Conservation (phyloP, 2,329 filamentous ascomycete species). For the Colletotrichum neosansevieriae region DNA sequence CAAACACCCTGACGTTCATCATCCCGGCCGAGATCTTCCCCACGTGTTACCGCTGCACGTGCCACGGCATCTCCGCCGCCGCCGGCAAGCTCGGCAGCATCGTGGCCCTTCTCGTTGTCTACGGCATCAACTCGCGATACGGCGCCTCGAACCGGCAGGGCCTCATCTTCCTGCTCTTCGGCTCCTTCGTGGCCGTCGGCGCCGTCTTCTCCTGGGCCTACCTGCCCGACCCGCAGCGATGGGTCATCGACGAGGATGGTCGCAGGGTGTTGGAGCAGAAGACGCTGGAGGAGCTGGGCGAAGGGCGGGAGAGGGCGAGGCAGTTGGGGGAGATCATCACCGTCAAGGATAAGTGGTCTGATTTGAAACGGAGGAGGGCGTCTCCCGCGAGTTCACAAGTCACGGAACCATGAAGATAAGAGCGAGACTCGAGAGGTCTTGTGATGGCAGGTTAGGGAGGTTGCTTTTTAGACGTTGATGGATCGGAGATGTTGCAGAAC, state of each 20-base stretch:
- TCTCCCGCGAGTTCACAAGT: conserved; percentile 22
- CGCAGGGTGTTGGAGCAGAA: conserved; percentile 57
- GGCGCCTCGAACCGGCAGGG: conserved; percentile 57
- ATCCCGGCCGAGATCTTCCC: conserved; percentile 75
- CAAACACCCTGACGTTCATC: conserved; percentile 73
- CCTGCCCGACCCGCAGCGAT: conserved; percentile 61
- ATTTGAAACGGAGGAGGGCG: conserved; percentile 51
- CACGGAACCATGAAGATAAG: conserved; percentile 8
- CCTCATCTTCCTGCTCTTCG: conserved; percentile 64
- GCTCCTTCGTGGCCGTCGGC: conserved; percentile 61
- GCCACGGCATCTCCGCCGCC: conserved; percentile 72
- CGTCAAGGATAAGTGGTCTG: conserved; percentile 56
- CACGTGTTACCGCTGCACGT: conserved; percentile 72
- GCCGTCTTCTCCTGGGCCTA: conserved; percentile 66
- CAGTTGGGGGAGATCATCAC: conserved; percentile 59
- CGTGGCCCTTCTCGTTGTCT: conserved; percentile 62
- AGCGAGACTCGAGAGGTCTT: too few species aligned
- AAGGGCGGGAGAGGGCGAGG: conserved; percentile 59
- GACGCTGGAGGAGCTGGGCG: conserved; percentile 63
- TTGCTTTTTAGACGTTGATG: too few species aligned
- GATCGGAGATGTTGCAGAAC: too few species aligned
- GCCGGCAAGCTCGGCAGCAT: conserved; percentile 70
- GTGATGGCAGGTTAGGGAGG: too few species aligned
- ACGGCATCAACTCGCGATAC: conserved; percentile 62
- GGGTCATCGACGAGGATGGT: conserved; percentile 50